Percentiles rank a stretch among this genome's conserved stretches.
Conservation (phyloP, 202 grass and related monocot genomes). For the Cymbopogon flexuosus region DNA sequence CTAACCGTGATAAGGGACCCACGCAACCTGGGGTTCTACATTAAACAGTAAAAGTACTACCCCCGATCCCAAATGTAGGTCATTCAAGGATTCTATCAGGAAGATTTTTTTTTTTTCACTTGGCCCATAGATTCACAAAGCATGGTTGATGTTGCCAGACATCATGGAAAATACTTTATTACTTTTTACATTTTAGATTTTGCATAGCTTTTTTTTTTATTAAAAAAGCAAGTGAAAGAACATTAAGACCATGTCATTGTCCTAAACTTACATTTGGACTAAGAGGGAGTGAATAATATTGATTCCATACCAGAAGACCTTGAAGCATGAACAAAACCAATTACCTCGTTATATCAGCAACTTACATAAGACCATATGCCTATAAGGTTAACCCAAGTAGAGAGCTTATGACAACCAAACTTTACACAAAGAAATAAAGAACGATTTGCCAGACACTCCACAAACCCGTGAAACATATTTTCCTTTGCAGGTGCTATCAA, state of each 20-base stretch:
- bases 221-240: not conserved
- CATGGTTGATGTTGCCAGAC: not conserved
- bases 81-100: not conserved
- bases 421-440: not conserved
- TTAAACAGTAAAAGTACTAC: not conserved
- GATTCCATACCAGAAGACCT: not conserved
- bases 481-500: not conserved
- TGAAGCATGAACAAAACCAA: not conserved
- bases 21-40: not conserved
- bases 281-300: not conserved
- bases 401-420: not conserved
- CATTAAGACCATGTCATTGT: not conserved
- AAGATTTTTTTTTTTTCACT: not conserved
- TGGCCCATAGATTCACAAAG: not conserved
- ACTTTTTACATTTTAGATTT: not conserved
- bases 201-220: not conserved
- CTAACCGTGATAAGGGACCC: constrained; percentile 9
- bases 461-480: constrained; percentile 5
- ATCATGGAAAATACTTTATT: not conserved
- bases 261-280: not conserved
- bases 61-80: not conserved
- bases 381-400: not conserved
- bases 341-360: not conserved
- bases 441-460: not conserved
- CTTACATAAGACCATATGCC: constrained; percentile 5